Evolutionary conservation across 1,284 basidiomycete genomes (phyloP), one percentile per base, ranked within the genome.

Genomic region (Papiliotrema fonsecae): DNA sequence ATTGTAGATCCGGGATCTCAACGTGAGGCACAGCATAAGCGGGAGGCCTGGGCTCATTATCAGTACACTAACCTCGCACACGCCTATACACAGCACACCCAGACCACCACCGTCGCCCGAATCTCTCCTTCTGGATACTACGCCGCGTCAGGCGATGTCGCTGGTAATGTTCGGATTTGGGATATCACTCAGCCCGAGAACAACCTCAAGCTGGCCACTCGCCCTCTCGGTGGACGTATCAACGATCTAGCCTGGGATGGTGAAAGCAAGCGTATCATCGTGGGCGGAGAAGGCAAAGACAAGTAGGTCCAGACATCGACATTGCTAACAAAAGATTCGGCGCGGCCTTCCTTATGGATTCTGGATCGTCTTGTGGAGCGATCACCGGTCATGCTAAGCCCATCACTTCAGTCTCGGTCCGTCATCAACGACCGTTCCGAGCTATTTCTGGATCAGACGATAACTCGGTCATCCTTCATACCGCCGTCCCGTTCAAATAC

Each of bases 221-320:
- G 83, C 65, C 87, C 86, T 9, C 76, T 98, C 37, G 82, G 84
- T 1, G 92, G 91, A 2, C 81, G 80, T 49, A 82, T 98, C 62
- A 93, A 92, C 62, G 96, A 98, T 73, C 80, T 98, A 5, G 85
- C 86, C 19, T 97, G 93, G 92, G 96, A 98, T 65, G 87, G 87
- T 3, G 96, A 98, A 71, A 89, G 87, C 65, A 96, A 97, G 73
- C 82, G 96, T 14, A 86, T 99, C 58, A 87, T 97, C 43, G 91
- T 86, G 16, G 94, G 92, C n/a, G 96, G 96, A 42, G 90, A 97
- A 55, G 94, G 94, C 35, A 81, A 84, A 55, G 93, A 93, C 65
- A 87, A 85, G 85, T 90, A 52, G 56, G 82, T 49, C 28, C 34
- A 24, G 4, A 13, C 37, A 4, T 26, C n/a, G 4, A 35, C 4